phyloP scores from a whole-genome alignment of 257 asterid species.

The Craterostigma plantagineum region DNA sequence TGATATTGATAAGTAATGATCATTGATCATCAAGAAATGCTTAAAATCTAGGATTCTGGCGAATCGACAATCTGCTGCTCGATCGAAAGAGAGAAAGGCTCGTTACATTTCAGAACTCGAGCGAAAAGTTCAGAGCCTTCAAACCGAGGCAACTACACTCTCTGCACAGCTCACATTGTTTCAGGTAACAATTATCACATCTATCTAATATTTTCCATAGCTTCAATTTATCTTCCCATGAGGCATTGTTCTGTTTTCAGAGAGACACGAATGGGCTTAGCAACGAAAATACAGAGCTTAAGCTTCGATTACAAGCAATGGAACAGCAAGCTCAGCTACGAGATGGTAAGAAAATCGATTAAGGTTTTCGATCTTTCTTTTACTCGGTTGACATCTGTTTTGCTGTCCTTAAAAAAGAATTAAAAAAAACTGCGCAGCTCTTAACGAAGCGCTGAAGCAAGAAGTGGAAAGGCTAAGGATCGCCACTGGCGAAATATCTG shows the following conservation, averaged over 20 bases:
- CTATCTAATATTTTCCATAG: too few species aligned
- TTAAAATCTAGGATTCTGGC: conserved; percentile 47
- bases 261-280: conserved; percentile 58
- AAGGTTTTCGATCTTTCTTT: neutral
- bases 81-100: conserved; percentile 62
- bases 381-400: neutral
- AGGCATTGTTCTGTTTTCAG: conserved; percentile 14
- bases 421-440: conserved; percentile 22
- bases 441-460: conserved; percentile 73
- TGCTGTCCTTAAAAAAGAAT: neutral
- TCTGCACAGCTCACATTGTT: conserved; percentile 50
- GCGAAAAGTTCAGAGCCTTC: conserved; percentile 75
- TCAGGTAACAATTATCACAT: conserved; percentile 25
- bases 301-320: conserved; percentile 63
- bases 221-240: too few species aligned
- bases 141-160: conserved; percentile 63
- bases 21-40: too few species aligned
- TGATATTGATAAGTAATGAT: too few species aligned
- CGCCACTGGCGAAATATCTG: conserved; percentile 56
- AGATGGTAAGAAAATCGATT: conserved; percentile 24
- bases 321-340: conserved; percentile 75
- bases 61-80: conserved; percentile 74
- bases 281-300: conserved; percentile 57
- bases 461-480: conserved; percentile 70
- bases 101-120: conserved; percentile 56